phyloP scores from a whole-genome alignment of 2,329 filamentous ascomycete genomes.

The Aureobasidium vineae region DNA sequence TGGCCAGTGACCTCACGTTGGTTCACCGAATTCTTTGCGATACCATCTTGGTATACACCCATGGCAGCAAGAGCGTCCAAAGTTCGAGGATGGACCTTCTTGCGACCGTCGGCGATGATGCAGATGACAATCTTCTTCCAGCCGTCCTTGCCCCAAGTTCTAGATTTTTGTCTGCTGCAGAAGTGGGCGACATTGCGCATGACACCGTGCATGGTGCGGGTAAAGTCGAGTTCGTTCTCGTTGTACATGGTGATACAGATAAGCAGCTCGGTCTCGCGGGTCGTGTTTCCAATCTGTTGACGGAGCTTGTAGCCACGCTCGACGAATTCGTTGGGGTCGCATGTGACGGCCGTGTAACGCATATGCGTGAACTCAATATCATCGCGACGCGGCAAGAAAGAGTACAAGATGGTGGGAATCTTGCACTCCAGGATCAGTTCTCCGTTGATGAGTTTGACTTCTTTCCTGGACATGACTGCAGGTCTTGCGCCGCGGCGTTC shows the following conservation, averaged over 20 bases:
- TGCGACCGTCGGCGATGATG: conserved; percentile 90
- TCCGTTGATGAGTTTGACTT: conserved; percentile 94
- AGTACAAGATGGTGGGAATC: conserved; percentile 97
- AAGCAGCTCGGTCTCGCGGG: conserved; percentile 89
- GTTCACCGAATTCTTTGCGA: conserved; percentile 98
- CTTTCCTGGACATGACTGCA: conserved; percentile 86
- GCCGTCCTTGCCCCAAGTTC: conserved; percentile 94
- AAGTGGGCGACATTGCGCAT: conserved; percentile 99
- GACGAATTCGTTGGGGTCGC: conserved; percentile 92
- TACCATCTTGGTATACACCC: conserved; percentile 97
- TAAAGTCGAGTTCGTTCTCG: conserved; percentile 95
- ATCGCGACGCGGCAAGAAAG: conserved; percentile 87
- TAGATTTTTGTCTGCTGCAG: conserved; percentile 84
- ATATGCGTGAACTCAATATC: conserved; percentile 98
- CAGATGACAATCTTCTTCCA: conserved; percentile 99
- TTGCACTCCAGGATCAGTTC: conserved; percentile 98
- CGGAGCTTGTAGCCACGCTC: conserved; percentile 86
- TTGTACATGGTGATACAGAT: conserved; percentile 99
- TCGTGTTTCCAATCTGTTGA: conserved; percentile 72
- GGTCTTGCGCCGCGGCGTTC: conserved; percentile 81
- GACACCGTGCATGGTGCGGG: conserved; percentile 95
- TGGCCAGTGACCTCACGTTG: conserved; percentile 92
- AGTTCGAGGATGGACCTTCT: conserved; percentile 89
- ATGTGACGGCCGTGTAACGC: conserved; percentile 98
- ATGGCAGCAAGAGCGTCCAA: conserved; percentile 93